A percentile compares a stretch with the other conserved stretches of the same genome.
Evolutionary conservation across 164 flowering plant genomes (phyloP).

Genomic region (Liriodendron chinense): DNA sequence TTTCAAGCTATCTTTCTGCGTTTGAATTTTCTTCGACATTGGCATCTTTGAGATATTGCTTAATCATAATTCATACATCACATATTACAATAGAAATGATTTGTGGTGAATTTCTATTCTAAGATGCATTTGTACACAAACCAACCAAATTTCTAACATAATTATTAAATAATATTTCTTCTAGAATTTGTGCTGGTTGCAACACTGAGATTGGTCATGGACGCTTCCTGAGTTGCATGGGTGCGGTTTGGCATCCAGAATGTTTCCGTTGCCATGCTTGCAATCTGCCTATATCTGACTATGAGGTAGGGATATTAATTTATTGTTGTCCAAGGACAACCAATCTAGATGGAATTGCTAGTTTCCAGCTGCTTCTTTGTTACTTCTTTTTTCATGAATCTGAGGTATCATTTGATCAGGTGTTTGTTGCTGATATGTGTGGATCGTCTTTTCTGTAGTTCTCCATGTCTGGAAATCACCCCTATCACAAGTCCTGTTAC

Average conservation of each 20-base stretch:
- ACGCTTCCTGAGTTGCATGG: constrained; percentile 89
- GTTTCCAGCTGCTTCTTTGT: neutral
- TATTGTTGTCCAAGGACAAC: neutral
- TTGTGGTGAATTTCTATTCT: neutral
- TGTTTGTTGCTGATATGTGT: constrained; percentile 9
- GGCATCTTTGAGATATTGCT: too few species aligned
- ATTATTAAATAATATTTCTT: constrained; percentile 3
- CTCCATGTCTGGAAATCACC: constrained; percentile 73
- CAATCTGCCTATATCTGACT: constrained; percentile 75
- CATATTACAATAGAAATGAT: too few species aligned
- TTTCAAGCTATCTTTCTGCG: constrained; percentile 1
- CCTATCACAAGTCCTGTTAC: constrained; percentile 91
- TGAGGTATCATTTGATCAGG: neutral
- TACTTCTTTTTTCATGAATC: neutral
- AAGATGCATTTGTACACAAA: neutral
- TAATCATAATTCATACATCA: too few species aligned
- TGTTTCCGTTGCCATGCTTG: constrained; percentile 93
- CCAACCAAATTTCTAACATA: constrained; percentile 1
- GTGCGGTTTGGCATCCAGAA: constrained; percentile 91
- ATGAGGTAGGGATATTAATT: constrained; percentile 55
- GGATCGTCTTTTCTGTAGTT: constrained; percentile 44
- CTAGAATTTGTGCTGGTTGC: constrained; percentile 92
- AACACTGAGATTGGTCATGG: constrained; percentile 85
- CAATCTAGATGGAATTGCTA: neutral
- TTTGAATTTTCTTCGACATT: neutral